These are phyloP conservation scores for Zarea fungicola DNA, from an alignment of 2,329 filamentous ascomycete species.

Conservation along the genomic window DNA sequence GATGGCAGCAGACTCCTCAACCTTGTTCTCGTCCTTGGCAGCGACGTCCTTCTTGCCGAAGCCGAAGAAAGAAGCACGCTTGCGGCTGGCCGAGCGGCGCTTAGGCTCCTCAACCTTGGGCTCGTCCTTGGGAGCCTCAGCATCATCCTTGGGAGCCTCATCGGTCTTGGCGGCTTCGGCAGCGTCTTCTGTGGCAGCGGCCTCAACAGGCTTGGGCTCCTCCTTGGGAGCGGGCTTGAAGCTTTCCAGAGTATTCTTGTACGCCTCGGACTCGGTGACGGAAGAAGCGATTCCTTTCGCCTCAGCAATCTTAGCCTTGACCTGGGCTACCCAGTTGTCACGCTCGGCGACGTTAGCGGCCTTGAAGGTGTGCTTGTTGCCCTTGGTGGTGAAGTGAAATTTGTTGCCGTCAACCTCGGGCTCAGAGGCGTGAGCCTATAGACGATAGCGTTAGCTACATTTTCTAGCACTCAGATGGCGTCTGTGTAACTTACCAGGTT, in stretches of 20 bases:
- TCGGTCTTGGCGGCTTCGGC: slow-evolving; percentile 50
- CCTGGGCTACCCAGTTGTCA: slow-evolving; percentile 83
- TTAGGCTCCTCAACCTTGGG: slow-evolving; percentile 54
- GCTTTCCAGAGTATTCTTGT: slow-evolving; percentile 80
- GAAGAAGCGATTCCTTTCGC: slow-evolving; percentile 74
- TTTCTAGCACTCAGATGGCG: background rate
- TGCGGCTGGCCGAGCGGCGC: slow-evolving; percentile 59
- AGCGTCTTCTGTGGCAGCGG: slow-evolving; percentile 36
- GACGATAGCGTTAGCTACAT: slow-evolving; percentile 24
- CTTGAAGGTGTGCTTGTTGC: slow-evolving; percentile 94
- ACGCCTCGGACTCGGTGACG: slow-evolving; percentile 73
- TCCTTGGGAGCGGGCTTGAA: slow-evolving; percentile 46
- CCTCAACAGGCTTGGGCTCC: slow-evolving; percentile 24
- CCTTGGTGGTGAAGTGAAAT: slow-evolving; percentile 79
- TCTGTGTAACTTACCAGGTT: slow-evolving; percentile 62
- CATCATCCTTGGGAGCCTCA: slow-evolving; percentile 31
- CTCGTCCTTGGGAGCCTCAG: slow-evolving; percentile 38
- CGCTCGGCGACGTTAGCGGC: slow-evolving; percentile 68
- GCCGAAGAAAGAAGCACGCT: slow-evolving; percentile 61
- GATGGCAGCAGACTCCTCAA: slow-evolving; percentile 27
- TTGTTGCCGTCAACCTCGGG: slow-evolving; percentile 74
- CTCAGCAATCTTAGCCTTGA: slow-evolving; percentile 78
- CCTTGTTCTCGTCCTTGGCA: slow-evolving; percentile 33
- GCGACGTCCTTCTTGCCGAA: slow-evolving; percentile 53
- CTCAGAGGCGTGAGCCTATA: slow-evolving; percentile 58